Conservation (phyloP, 176 grass and related monocot genomes). For the Rhynchospora pubera region DNA sequence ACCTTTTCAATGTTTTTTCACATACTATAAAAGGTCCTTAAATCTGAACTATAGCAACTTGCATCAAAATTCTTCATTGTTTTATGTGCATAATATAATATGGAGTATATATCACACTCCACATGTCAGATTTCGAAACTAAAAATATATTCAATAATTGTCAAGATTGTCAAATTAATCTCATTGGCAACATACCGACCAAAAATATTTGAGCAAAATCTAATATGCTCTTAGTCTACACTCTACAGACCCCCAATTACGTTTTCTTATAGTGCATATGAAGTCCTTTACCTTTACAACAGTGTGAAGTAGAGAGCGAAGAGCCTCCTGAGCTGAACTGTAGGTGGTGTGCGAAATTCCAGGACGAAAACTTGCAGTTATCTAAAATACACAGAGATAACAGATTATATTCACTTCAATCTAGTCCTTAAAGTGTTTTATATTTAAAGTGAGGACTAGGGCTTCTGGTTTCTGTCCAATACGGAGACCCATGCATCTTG, state of each 20-base stretch:
- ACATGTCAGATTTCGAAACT: too few species aligned
- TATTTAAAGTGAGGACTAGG: background rate
- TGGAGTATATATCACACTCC: too few species aligned
- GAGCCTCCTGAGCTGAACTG: slow-evolving; percentile 73
- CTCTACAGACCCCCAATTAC: background rate
- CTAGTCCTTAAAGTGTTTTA: background rate
- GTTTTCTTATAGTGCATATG: background rate
- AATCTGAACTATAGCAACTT: too few species aligned
- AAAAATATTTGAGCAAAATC: background rate
- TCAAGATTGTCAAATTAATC: too few species aligned
- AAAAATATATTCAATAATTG: too few species aligned
- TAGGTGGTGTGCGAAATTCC: slow-evolving; percentile 48
- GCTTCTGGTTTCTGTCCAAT: background rate
- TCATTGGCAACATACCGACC: too few species aligned
- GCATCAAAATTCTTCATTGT: too few species aligned
- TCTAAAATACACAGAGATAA: slow-evolving; percentile 35
- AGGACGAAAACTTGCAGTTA: slow-evolving; percentile 70
- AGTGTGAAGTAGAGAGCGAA: slow-evolving; percentile 66
- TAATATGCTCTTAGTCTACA: background rate
- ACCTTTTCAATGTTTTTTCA: too few species aligned
- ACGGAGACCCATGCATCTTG: background rate
- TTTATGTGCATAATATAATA: too few species aligned
- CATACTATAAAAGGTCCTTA: too few species aligned
- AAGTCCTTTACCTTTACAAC: slow-evolving; percentile 52
- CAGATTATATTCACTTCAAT: slow-evolving; percentile 1